Conservation (phyloP, 1,139 yeast genomes). For the Pneumocystis canis region DNA sequence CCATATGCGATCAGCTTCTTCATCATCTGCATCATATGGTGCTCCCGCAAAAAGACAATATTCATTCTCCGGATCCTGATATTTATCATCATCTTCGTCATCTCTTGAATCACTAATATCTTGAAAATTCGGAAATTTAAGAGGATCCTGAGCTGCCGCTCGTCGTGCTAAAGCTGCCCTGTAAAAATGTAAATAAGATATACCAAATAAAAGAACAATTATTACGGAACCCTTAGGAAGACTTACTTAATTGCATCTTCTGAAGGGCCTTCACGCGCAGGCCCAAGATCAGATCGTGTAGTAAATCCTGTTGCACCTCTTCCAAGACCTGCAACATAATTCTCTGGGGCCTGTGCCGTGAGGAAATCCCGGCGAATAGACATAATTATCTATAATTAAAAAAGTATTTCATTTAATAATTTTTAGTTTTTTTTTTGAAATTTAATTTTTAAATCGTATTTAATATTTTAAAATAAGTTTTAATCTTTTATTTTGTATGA, state of each 20-base stretch:
- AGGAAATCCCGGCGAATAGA: background rate
- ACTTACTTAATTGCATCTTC: slow-evolving; percentile 26
- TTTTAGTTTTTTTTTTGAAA: background rate
- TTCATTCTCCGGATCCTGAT: slow-evolving; percentile 29
- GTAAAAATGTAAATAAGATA: background rate
- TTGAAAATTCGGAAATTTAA: background rate
- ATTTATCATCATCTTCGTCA: slow-evolving; percentile 23
- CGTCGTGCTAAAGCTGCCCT: slow-evolving; percentile 23
- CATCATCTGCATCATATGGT: slow-evolving; percentile 37
- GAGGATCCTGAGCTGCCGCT: slow-evolving; percentile 23
- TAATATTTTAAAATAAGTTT: too few species aligned
- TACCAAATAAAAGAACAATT: background rate
- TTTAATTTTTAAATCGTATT: background rate
- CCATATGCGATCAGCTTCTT: slow-evolving; percentile 65
- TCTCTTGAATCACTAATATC: slow-evolving; percentile 24
- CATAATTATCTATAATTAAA: background rate
- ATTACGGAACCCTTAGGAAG: background rate
- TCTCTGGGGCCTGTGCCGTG: slow-evolving; percentile 21
- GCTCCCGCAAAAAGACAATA: slow-evolving; percentile 24
- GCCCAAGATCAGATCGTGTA: slow-evolving; percentile 64
- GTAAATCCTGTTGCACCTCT: slow-evolving; percentile 92
- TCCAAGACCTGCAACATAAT: slow-evolving; percentile 84
- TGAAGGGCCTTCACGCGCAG: slow-evolving; percentile 30
- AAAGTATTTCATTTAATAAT: background rate
- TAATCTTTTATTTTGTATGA: background rate